phyloP scores from a whole-genome alignment of 495 filamentous ascomycete genomes.

The Cercophora sp. region DNA sequence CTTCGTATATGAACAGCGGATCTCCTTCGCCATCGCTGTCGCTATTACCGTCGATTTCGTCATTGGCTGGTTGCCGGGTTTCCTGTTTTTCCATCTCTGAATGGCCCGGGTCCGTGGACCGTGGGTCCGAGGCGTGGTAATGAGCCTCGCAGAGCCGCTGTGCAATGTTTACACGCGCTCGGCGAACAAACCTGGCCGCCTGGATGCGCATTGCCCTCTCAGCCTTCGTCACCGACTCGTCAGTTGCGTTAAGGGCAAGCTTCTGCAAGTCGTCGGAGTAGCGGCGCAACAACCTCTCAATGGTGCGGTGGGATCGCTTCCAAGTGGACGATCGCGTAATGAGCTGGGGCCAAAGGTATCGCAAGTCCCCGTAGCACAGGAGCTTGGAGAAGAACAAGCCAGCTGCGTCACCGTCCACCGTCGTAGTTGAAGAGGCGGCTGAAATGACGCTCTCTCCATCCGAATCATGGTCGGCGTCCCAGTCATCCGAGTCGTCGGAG shows the following conservation, averaged over 20 bases:
- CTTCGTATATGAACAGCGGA: background rate
- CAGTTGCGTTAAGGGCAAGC: slow-evolving; percentile 2
- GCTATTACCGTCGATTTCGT: background rate
- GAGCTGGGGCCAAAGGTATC: slow-evolving; percentile 6
- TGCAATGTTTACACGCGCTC: slow-evolving; percentile 7
- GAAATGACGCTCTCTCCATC: slow-evolving; percentile 5
- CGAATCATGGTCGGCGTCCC: background rate
- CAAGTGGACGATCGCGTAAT: slow-evolving; percentile 4
- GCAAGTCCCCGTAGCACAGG: background rate
- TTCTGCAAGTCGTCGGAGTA: background rate
- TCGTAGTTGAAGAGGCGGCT: slow-evolving; percentile 1
- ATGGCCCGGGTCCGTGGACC: background rate
- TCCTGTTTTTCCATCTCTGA: background rate
- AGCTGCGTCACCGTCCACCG: slow-evolving; percentile 3
- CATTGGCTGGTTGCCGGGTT: background rate
- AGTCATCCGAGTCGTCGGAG: slow-evolving; percentile 3
- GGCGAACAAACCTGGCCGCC: slow-evolving; percentile 3
- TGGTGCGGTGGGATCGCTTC: slow-evolving; percentile 6
- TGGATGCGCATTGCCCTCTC: background rate
- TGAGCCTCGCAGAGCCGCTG: slow-evolving; percentile 7
- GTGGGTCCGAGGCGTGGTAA: background rate
- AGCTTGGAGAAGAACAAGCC: slow-evolving; percentile 1
- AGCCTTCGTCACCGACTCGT: background rate
- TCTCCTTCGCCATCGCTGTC: background rate
- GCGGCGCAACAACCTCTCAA: slow-evolving; percentile 1